Evolutionary conservation across 148 eudicot species (phyloP).

Genomic region (Dysphania ambrosioides): DNA sequence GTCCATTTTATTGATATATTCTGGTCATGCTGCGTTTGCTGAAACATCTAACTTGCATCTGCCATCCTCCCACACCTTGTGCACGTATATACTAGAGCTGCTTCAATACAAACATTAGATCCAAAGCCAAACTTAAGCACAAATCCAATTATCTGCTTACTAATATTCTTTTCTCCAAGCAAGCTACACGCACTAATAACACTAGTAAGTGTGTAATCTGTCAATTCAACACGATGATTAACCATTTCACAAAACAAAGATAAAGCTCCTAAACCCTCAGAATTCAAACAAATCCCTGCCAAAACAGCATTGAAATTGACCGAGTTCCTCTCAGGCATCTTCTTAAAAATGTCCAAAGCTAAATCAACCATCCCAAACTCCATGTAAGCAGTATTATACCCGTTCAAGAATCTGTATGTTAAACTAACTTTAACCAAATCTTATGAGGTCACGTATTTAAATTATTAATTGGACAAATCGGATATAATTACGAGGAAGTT

Average conservation of each 20-base stretch:
- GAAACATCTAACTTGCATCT: slow-evolving; percentile 64
- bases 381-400: slow-evolving; percentile 70
- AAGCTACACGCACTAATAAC: slow-evolving; percentile 63
- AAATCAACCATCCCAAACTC: slow-evolving; percentile 59
- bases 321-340: slow-evolving; percentile 65
- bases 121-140: slow-evolving; percentile 59
- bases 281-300: slow-evolving; percentile 69
- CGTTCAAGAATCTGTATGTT: too few relatives aligned
- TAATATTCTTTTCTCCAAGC: slow-evolving; percentile 39
- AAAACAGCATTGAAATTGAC: slow-evolving; percentile 70
- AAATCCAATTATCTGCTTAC: slow-evolving; percentile 74
- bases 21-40: slow-evolving; percentile 24
- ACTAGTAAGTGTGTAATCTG: slow-evolving; percentile 66
- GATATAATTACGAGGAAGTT: too few relatives aligned
- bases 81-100: slow-evolving; percentile 79
- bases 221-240: slow-evolving; percentile 48
- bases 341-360: slow-evolving; percentile 53
- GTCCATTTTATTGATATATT: slow-evolving; percentile 47
- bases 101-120: slow-evolving; percentile 46
- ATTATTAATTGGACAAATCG: too few relatives aligned
- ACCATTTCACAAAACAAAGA: slow-evolving; percentile 59
- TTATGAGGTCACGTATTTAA: too few relatives aligned
- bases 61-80: slow-evolving; percentile 73
- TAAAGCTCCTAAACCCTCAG: slow-evolving; percentile 49
- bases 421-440: too few relatives aligned